Conservation (phyloP, 768 basidiomycete genomes). For the Porphyrellus cyaneotinctus region DNA sequence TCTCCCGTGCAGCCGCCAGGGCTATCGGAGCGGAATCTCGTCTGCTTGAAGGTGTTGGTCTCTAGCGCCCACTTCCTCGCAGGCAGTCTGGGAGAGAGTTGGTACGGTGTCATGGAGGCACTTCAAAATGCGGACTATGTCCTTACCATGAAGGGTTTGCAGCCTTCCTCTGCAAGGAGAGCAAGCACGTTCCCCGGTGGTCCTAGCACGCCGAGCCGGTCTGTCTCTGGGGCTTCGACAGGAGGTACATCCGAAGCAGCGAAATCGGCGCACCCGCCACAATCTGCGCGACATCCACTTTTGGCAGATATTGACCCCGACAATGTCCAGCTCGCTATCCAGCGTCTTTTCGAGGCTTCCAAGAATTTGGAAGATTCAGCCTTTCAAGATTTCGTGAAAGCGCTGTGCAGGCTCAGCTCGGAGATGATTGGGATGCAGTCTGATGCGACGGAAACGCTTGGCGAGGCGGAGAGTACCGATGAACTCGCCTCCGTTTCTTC, state of each 20-base stretch:
- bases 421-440: constrained; percentile 94
- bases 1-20: constrained; percentile 56
- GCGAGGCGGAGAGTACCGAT: constrained; percentile 29
- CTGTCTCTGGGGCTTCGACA: constrained; percentile 31
- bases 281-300: constrained; percentile 50
- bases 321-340: constrained; percentile 67
- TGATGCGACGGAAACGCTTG: constrained; percentile 28
- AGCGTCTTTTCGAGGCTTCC: constrained; percentile 81
- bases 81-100: constrained; percentile 82
- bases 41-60: constrained; percentile 82
- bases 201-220: constrained; percentile 35
- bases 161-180: constrained; percentile 28
- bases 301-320: constrained; percentile 74
- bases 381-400: constrained; percentile 71
- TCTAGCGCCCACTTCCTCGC: constrained; percentile 76
- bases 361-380: constrained; percentile 79
- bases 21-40: constrained; percentile 84
- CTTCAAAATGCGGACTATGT: constrained; percentile 96
- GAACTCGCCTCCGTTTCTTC: constrained; percentile 34
- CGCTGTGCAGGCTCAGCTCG: constrained; percentile 79
- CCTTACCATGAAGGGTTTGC: constrained; percentile 56
- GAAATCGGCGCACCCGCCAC: constrained; percentile 16
- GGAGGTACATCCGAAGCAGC: constrained; percentile 11
- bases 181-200: constrained; percentile 34
- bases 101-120: constrained; percentile 88